Evolutionary conservation across 257 asterid species (phyloP).

Genomic region (Thymus mandschuricus): DNA sequence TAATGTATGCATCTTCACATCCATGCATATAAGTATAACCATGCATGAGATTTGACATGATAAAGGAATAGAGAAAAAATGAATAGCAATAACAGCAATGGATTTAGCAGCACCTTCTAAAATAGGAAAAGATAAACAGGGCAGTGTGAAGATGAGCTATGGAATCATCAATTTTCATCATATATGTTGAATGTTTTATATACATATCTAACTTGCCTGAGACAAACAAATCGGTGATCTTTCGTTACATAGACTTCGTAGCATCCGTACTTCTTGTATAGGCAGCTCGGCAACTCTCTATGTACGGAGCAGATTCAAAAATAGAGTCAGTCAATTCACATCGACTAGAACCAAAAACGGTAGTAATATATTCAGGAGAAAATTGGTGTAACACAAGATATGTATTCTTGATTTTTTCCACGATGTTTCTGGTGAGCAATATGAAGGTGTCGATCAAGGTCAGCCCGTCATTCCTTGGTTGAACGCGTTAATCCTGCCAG

Average conservation of each 20-base stretch:
- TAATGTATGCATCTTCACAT: no score
- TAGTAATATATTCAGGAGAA: background rate
- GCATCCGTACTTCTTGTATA: background rate
- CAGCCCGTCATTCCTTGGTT: background rate
- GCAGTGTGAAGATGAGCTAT: no score
- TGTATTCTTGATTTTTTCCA: background rate
- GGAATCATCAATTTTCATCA: background rate
- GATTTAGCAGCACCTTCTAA: no score
- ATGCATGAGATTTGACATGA: no score
- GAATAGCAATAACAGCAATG: background rate
- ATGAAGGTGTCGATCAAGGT: background rate
- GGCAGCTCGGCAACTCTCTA: conserved; percentile 1
- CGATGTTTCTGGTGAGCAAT: background rate
- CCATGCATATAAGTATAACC: no score
- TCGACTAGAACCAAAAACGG: background rate
- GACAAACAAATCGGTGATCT: background rate
- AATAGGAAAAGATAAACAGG: no score
- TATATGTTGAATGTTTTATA: background rate
- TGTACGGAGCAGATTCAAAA: background rate
- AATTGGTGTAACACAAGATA: background rate
- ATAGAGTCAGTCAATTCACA: background rate
- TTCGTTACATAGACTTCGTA: background rate
- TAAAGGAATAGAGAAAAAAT: background rate
- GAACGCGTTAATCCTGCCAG: background rate
- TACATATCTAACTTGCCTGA: conserved; percentile 14